These are phyloP conservation scores for Candida buenavistaensis DNA, from an alignment of 1,139 yeast species.

Conservation along the genomic window DNA sequence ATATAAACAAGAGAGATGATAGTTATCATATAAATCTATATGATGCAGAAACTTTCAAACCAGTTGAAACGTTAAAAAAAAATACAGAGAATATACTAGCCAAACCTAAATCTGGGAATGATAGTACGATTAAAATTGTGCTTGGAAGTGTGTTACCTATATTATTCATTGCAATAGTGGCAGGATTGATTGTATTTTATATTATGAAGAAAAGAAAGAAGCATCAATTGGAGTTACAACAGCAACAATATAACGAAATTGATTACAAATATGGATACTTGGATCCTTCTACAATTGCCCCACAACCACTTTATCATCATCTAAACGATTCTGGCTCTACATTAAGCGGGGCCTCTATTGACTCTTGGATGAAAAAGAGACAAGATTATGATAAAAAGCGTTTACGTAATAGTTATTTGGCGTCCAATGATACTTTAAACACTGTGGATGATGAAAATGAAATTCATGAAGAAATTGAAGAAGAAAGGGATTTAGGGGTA, in stretches of 20 bases:
- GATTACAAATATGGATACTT: slow-evolving; percentile 37
- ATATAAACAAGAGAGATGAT: slow-evolving; percentile 15
- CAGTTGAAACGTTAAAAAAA: slow-evolving; percentile 20
- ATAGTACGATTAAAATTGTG: slow-evolving; percentile 21
- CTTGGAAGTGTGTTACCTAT: slow-evolving; percentile 40
- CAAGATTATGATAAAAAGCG: slow-evolving; percentile 42
- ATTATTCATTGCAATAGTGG: slow-evolving; percentile 21
- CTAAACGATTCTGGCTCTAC: slow-evolving; percentile 42
- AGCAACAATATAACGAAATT: slow-evolving; percentile 28
- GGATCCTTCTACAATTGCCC: slow-evolving; percentile 8
- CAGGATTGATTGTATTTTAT: slow-evolving; percentile 18
- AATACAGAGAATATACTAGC: slow-evolving; percentile 7
- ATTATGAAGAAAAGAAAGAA: slow-evolving; percentile 23
- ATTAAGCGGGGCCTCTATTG: slow-evolving; percentile 36
- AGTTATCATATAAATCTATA: slow-evolving; percentile 27
- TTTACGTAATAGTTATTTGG: slow-evolving; percentile 27
- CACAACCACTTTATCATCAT: slow-evolving; percentile 12
- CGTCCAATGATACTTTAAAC: slow-evolving; percentile 23
- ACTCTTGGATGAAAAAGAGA: slow-evolving; percentile 55
- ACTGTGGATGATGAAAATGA: slow-evolving; percentile 15
- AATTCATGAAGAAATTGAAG: slow-evolving; percentile 1
- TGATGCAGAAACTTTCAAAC: slow-evolving; percentile 23
- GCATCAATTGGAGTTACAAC: slow-evolving; percentile 21
- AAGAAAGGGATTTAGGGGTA: slow-evolving; percentile 5
- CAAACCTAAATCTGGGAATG: slow-evolving; percentile 5